Percentiles rank a stretch among this genome's conserved stretches.
phyloP scores from a whole-genome alignment of 164 flowering plant genomes.

The Tinospora cordifolia region DNA sequence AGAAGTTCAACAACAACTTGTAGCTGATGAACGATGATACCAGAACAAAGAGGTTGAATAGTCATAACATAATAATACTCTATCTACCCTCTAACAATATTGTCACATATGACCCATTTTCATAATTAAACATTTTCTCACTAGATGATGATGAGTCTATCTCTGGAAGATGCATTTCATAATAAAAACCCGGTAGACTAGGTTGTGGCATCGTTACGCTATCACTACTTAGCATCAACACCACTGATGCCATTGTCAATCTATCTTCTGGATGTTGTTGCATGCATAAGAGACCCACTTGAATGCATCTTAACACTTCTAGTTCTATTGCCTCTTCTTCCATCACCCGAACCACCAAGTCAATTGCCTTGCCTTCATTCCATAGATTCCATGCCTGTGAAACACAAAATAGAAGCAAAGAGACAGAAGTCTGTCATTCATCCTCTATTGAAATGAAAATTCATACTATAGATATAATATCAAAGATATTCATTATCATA shows the following conservation, averaged over 20 bases:
- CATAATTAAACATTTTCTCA: background rate
- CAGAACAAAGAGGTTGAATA: no score
- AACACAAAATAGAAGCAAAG: no score
- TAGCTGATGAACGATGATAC: no score
- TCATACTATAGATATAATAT: no score
- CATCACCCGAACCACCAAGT: background rate
- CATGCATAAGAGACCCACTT: conserved; percentile 7
- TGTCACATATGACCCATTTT: background rate
- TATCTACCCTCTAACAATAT: background rate
- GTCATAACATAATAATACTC: background rate
- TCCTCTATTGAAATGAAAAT: no score
- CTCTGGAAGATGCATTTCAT: background rate
- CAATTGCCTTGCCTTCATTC: conserved; percentile 2
- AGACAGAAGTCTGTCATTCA: no score
- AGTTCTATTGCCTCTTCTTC: background rate
- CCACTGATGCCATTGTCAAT: conserved; percentile 4
- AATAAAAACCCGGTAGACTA: conserved; percentile 6
- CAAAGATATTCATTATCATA: background rate
- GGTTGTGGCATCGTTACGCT: background rate
- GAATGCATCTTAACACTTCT: conserved; percentile 5
- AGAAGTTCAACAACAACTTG: no score
- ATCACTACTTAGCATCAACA: conserved; percentile 4
- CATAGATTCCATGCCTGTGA: conserved; percentile 8
- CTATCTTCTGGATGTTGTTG: conserved; percentile 7
- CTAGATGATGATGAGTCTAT: background rate